Percentiles rank a stretch among this genome's conserved stretches.
Evolutionary conservation across 495 filamentous ascomycete genomes (phyloP).

Genomic region (Neurospora sp.): DNA sequence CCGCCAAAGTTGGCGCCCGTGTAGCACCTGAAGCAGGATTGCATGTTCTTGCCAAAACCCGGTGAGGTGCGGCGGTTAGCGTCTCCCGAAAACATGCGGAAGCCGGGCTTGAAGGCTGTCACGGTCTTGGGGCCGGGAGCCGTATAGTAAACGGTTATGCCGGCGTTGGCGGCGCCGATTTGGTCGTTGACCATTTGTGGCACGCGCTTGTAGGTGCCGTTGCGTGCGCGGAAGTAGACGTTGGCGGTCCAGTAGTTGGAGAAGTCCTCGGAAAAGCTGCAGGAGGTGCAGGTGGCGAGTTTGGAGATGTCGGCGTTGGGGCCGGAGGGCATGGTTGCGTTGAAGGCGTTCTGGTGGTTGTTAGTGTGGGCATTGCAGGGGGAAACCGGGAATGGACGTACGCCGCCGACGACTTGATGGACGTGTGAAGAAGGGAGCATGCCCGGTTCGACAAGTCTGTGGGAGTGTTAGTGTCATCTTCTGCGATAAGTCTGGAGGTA

Average conservation of each 20-base stretch:
- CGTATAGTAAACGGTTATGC: slow-evolving; percentile 23
- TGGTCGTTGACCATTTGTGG: slow-evolving; percentile 18
- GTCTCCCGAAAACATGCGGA: slow-evolving; percentile 43
- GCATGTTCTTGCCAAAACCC: slow-evolving; percentile 21
- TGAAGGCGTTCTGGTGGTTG: slow-evolving; percentile 26
- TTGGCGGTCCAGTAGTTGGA: slow-evolving; percentile 46
- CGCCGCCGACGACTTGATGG: slow-evolving; percentile 39
- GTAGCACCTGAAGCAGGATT: slow-evolving; percentile 38
- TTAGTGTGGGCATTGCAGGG: not conserved
- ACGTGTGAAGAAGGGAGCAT: slow-evolving; percentile 28
- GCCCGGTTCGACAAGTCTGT: slow-evolving; percentile 30
- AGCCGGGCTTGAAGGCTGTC: slow-evolving; percentile 44
- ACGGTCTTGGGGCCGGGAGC: slow-evolving; percentile 25
- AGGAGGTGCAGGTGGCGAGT: slow-evolving; percentile 30
- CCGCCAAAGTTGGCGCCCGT: slow-evolving; percentile 37
- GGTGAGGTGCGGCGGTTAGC: slow-evolving; percentile 22
- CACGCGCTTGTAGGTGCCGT: slow-evolving; percentile 42
- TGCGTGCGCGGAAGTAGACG: slow-evolving; percentile 42
- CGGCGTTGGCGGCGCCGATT: slow-evolving; percentile 15
- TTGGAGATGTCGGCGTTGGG: slow-evolving; percentile 26
- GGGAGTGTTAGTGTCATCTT: not conserved
- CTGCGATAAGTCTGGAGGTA: not conserved
- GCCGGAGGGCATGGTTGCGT: slow-evolving; percentile 27
- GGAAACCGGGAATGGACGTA: not conserved
- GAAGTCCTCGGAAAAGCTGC: slow-evolving; percentile 34